phyloP scores from a whole-genome alignment of 352 stramenopile species.

The Phytophthora pistaciae region DNA sequence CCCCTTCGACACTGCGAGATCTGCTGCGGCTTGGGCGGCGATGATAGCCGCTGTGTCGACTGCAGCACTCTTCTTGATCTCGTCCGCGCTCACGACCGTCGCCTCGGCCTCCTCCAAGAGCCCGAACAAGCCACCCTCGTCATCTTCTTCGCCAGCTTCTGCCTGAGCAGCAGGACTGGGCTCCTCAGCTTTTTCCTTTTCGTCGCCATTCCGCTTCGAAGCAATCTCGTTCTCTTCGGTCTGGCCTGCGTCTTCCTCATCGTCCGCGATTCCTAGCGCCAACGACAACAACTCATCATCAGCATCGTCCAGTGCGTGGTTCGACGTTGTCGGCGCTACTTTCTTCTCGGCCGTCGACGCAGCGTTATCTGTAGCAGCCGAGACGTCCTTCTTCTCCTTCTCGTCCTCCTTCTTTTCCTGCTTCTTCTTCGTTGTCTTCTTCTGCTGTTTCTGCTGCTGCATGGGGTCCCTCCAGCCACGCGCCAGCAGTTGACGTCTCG shows the following conservation, averaged over 20 bases:
- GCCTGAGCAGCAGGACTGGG: not conserved
- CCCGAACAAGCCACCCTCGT: conserved; percentile 41
- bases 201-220: not conserved
- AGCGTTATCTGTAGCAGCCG: conserved; percentile 1
- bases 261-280: conserved; percentile 21
- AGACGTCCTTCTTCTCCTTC: conserved; percentile 25
- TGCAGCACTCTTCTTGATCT: conserved; percentile 53
- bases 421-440: conserved; percentile 53
- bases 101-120: conserved; percentile 52
- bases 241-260: conserved; percentile 11
- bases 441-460: conserved; percentile 48
- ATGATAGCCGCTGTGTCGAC: conserved; percentile 37
- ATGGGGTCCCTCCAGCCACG: conserved; percentile 57
- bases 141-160: conserved; percentile 23
- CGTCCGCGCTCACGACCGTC: conserved; percentile 39
- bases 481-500: conserved; percentile 49
- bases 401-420: conserved; percentile 43
- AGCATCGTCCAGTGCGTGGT: conserved; percentile 19
- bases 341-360: not conserved
- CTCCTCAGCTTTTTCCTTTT: conserved; percentile 1
- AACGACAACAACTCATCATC: conserved; percentile 37
- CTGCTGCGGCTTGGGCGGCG: conserved; percentile 28
- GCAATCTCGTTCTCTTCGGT: conserved; percentile 2
- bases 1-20: conserved; percentile 31
- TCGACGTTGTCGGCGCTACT: not conserved